phyloP scores from a whole-genome alignment of 1,139 yeast species.

The Saccharomyces hybrid region DNA sequence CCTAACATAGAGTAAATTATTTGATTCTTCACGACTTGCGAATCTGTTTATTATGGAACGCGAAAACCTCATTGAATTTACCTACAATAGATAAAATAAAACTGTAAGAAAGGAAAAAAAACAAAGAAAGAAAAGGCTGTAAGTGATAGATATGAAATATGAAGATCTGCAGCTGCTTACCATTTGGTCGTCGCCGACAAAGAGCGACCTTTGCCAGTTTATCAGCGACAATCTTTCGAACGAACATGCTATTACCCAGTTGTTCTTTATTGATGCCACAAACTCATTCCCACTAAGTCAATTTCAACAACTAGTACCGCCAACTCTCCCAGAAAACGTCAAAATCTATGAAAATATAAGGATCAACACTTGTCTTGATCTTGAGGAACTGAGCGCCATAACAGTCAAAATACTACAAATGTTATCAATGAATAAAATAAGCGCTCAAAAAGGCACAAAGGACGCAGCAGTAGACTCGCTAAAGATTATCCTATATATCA shows the following conservation, averaged over 20 bases:
- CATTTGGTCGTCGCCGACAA: slow-evolving; percentile 2
- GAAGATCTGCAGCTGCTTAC: not conserved
- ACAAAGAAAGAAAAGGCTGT: not conserved
- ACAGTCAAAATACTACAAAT: slow-evolving; percentile 17
- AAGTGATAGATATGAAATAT: not conserved
- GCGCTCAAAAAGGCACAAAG: slow-evolving; percentile 3
- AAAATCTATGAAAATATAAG: slow-evolving; percentile 23
- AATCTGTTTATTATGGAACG: not conserved
- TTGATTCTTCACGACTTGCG: not conserved
- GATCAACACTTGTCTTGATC: slow-evolving; percentile 22
- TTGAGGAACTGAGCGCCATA: slow-evolving; percentile 19
- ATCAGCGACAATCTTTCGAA: not conserved
- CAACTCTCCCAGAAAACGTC: slow-evolving; percentile 8
- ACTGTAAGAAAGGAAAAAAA: not conserved
- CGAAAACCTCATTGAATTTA: not conserved
- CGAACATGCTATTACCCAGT: not conserved
- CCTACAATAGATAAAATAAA: not conserved
- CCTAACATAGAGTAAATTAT: not conserved
- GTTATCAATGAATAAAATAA: slow-evolving; percentile 11
- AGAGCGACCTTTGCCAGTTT: not conserved
- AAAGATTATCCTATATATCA: slow-evolving; percentile 15
- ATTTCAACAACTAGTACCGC: slow-evolving; percentile 15
- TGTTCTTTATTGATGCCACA: slow-evolving; percentile 24
- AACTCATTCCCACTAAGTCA: slow-evolving; percentile 26
- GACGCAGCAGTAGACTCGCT: not conserved